A percentile compares a stretch with the other conserved stretches of the same genome.
Evolutionary conservation across 139 green algal species (phyloP).

Genomic region (Picochlorum sp.): DNA sequence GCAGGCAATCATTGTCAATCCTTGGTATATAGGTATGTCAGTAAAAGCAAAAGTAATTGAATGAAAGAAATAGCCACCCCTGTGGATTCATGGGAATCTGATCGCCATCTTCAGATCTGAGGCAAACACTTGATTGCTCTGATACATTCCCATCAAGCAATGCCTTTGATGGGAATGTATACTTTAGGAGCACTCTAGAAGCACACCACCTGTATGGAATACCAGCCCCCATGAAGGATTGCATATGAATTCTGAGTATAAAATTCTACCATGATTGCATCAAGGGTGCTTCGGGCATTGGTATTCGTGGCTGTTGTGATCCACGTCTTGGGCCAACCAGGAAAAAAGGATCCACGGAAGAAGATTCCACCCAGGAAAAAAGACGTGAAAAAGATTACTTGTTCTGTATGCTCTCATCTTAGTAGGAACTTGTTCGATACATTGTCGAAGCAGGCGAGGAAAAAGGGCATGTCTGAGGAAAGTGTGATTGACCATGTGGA

Average conservation of each 20-base stretch:
- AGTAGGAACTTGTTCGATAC: conserved; percentile 34
- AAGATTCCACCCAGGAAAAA: conserved; percentile 4
- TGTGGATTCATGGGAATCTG: no score
- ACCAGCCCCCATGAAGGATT: no score
- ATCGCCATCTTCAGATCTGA: no score
- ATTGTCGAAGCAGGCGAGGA: not conserved
- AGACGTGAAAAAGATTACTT: conserved; percentile 35
- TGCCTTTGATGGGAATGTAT: no score
- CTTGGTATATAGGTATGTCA: not conserved
- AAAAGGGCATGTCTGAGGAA: conserved; percentile 5
- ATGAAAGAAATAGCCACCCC: not conserved
- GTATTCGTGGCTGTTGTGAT: not conserved
- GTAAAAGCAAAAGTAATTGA: not conserved
- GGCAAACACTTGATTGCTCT: no score
- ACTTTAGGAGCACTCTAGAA: no score
- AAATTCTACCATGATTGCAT: not conserved
- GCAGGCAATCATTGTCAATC: not conserved
- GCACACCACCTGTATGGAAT: no score
- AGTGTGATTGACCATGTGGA: conserved; percentile 62
- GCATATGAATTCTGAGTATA: no score
- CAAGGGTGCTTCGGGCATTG: not conserved
- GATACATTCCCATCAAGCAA: no score
- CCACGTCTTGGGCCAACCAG: not conserved
- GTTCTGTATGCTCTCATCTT: conserved; percentile 39
- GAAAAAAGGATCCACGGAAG: not conserved